These are phyloP conservation scores for Heliophila coronopifolia DNA, from an alignment of 441 rosid species.

Conservation along the genomic window DNA sequence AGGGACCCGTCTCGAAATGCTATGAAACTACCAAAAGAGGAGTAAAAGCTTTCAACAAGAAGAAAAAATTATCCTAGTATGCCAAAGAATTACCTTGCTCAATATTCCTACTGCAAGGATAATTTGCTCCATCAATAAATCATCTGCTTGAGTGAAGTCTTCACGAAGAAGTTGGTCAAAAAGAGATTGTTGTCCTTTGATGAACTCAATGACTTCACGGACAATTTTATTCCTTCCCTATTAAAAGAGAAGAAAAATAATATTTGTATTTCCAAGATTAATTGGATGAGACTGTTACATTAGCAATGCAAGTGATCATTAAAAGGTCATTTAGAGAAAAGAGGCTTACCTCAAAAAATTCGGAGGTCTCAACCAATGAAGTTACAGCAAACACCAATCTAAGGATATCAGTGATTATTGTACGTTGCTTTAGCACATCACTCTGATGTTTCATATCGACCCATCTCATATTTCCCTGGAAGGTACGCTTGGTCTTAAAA, in stretches of 20 bases:
- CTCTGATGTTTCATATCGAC: conserved; percentile 54
- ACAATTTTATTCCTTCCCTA: conserved; percentile 90
- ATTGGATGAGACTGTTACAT: too few species aligned
- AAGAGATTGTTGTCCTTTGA: conserved; percentile 67
- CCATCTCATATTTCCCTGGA: conserved; percentile 68
- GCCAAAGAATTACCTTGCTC: conserved; percentile 52
- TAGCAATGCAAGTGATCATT: too few species aligned
- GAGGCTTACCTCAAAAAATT: conserved; percentile 72
- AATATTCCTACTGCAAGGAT: conserved; percentile 86
- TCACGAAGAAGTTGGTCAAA: conserved; percentile 77
- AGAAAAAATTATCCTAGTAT: not conserved
- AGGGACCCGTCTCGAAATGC: conserved; percentile 1
- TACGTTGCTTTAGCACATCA: conserved; percentile 61
- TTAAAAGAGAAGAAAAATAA: conserved; percentile 18
- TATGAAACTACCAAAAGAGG: not conserved
- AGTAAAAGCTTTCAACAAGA: conserved; percentile 1
- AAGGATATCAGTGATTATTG: conserved; percentile 58
- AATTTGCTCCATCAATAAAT: conserved; percentile 74
- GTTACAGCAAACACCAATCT: conserved; percentile 83
- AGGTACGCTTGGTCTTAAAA: conserved; percentile 27
- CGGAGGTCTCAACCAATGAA: conserved; percentile 74
- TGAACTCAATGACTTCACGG: conserved; percentile 73
- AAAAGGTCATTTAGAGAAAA: too few species aligned
- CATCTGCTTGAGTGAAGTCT: conserved; percentile 63
- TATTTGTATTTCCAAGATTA: too few species aligned